Base-by-base conservation (phyloP, 2,329 filamentous ascomycete genomes). In the Diplodia scrobiculata region DNA sequence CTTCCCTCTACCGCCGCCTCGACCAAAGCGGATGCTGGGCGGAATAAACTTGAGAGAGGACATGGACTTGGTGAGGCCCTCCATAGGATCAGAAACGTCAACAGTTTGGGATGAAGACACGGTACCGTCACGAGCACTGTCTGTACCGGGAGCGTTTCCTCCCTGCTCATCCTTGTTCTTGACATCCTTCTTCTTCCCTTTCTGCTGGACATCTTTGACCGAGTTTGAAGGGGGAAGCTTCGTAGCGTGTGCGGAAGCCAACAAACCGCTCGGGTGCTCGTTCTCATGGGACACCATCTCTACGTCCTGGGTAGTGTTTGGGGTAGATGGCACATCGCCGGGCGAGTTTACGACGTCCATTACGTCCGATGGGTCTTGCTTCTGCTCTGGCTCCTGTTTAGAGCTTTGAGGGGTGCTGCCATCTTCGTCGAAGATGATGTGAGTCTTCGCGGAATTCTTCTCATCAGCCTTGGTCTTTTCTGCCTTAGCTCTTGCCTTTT, bases 21-120 rank as follows among this genome's bases (percentile, higher is more conserved):
- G 82, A 14, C 88, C 88, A 74, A 91, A 91, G 10, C 84, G 83
- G 60, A 91, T 79, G 70, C 85, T 89, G 21, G 82, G 81, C 19
- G 90, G 90, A 5, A 92, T 83, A 72, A 93, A 91, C 63, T 86
- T 86, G 68, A 93, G 78, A 3, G 88, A 81, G 0, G 89, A 90
- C 88, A 93, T 90, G 66, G 88, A 86, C 7, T 83, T 84, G 1
- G 86, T 79, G 4, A 93, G 79, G 63, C 84, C 84, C 52, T 88
- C 85, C 83, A 91, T 88, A 17, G 84, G 81, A 19, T 83, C 83
- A 3, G 68, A 32, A 47, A 58, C 47, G 2, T 41, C 27, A 34
- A 53, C 19, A 29, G 59, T 51, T 41, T 54, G n/a, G 45, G 60
- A 38, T 36, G 67, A 68, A 2, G 64, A 53, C 29, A 21, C 55